Evolutionary conservation across 2,329 filamentous ascomycete species (phyloP), one percentile per base, ranked within the genome.

Genomic region (Pyrenophora teres): DNA sequence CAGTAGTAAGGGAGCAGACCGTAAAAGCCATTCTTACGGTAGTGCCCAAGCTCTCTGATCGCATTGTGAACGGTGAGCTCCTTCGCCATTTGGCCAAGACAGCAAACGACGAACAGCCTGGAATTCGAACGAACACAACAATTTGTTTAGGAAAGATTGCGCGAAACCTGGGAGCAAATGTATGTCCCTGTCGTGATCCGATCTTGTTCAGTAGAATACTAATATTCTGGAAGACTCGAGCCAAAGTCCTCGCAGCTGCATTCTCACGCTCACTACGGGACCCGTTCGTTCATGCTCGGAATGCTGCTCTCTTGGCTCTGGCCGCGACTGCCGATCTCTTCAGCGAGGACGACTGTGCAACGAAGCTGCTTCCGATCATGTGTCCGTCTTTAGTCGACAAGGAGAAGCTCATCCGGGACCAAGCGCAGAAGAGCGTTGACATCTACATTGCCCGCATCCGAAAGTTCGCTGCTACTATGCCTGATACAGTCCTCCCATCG

Each of bases 71-170:
- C 62, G 93, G 94, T 46, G 94, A 99, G 63, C 81, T 99, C 9
- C 78, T 99, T 18, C 89, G 89, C 64, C 88, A 96, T 68, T 81
- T 99, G 23, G 94, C 94, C 37, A 97, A 96, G 73, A 97, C 93
- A 1, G 92, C 94, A 39, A 99, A 97, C 64, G 94, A 99, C 57
- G 94, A 97, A 65, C 93, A 99, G 68, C 92, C 94, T 1, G 94
- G 94, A 0, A 99, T 99, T 60, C 85, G 94, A 56, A 99, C 94
- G 7, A 99, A 99, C 71, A 99, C 94, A 0, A 99, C 94, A 1
- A 99, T 99, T 49, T 97, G 93, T 70, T 77, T 99, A 0, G 94
- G 94, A 18, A 97, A 97, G 69, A 97, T 99, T 63, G 92, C 94
- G 12, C 92, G 91, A 64, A 89, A 96, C 64, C 80, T 99, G 1